Evolutionary conservation across 2,329 filamentous ascomycete species (phyloP).

Genomic region (Grosmannia huntii): DNA sequence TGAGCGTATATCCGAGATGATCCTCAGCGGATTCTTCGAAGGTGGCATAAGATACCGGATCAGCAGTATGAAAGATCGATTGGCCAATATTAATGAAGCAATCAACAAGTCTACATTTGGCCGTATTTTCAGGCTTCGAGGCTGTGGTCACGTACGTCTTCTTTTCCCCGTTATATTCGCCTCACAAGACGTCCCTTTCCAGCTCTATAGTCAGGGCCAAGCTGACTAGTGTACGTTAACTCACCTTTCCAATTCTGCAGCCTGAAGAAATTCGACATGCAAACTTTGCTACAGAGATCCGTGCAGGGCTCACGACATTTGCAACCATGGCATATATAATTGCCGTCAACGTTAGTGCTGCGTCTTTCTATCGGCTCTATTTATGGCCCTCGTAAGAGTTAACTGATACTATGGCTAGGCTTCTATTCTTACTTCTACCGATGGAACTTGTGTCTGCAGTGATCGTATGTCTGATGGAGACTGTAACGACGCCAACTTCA

Average conservation of each 20-base stretch:
- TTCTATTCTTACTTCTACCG: constrained; percentile 60
- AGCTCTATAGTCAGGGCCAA: no score
- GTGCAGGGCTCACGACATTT: constrained; percentile 69
- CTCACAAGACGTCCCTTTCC: no score
- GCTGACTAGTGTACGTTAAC: no score
- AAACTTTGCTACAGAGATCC: constrained; percentile 64
- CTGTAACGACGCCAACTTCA: constrained; percentile 19
- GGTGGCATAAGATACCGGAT: constrained; percentile 30
- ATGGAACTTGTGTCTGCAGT: constrained; percentile 60
- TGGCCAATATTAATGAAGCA: constrained; percentile 26
- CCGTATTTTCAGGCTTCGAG: constrained; percentile 51
- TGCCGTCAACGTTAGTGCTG: constrained; percentile 45
- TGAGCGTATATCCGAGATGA: background rate
- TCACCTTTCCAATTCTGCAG: constrained; percentile 7
- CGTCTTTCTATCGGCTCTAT: background rate
- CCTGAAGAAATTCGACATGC: constrained; percentile 54
- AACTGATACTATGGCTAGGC: constrained; percentile 30
- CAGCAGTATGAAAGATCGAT: constrained; percentile 44
- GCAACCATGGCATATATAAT: constrained; percentile 81
- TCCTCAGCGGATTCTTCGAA: background rate
- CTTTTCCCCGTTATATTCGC: no score
- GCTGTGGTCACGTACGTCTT: constrained; percentile 50
- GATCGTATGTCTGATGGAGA: background rate
- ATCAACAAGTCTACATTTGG: constrained; percentile 36
- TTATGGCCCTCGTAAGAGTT: no score